phyloP scores from a whole-genome alignment of 2,329 filamentous ascomycete genomes.

The Xylariaceae sp. region DNA sequence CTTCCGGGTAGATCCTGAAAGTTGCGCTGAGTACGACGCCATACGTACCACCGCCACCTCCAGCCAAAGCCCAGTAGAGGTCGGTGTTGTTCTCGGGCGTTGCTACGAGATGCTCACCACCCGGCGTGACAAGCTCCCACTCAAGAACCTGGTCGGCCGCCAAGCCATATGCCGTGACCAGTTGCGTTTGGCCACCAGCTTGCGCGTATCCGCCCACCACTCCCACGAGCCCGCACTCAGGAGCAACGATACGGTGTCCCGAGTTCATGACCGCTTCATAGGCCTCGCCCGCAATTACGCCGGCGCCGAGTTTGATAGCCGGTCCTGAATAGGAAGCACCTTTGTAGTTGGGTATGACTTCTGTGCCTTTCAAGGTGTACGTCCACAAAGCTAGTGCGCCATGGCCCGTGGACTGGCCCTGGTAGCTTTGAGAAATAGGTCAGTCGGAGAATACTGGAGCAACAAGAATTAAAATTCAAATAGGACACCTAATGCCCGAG shows the following conservation, averaged over 20 bases:
- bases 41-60: conserved; percentile 41
- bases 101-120: conserved; percentile 39
- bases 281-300: conserved; percentile 49
- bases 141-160: conserved; percentile 45
- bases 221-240: too few relatives aligned
- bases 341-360: conserved; percentile 32
- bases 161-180: conserved; percentile 45
- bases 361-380: conserved; percentile 34
- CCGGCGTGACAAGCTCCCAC: conserved; percentile 43
- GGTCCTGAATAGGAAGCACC: conserved; percentile 37
- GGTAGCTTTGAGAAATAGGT: background rate
- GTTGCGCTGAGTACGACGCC: conserved; percentile 33
- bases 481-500: background rate
- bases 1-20: too few relatives aligned
- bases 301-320: conserved; percentile 53
- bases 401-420: conserved; percentile 6
- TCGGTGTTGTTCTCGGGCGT: conserved; percentile 40
- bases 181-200: conserved; percentile 49
- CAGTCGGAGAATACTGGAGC: background rate
- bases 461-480: too few relatives aligned
- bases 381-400: conserved; percentile 31
- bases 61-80: conserved; percentile 46
- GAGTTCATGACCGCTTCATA: conserved; percentile 47
- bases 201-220: conserved; percentile 26
- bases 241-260: conserved; percentile 31